Percentiles rank a stretch among this genome's conserved stretches.
Evolutionary conservation across 2,329 filamentous ascomycete genomes (phyloP).

Genomic region (Ceratocystis lukuohia): DNA sequence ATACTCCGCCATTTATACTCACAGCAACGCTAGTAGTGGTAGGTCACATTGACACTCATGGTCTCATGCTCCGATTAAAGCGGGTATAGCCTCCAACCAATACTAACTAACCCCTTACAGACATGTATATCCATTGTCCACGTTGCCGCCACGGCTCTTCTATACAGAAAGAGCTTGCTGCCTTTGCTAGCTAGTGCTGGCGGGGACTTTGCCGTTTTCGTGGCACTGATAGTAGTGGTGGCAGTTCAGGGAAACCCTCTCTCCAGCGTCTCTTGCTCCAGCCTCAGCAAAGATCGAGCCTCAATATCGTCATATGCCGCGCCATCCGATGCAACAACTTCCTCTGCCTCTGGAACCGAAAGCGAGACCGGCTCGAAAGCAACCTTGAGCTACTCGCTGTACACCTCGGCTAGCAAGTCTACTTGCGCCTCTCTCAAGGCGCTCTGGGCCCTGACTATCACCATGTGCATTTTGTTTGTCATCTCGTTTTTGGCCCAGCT

Average conservation of each 20-base stretch:
- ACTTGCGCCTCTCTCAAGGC: conserved; percentile 78
- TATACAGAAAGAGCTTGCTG: conserved; percentile 63
- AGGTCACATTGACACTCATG: conserved; percentile 29
- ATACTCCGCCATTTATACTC: conserved; percentile 56
- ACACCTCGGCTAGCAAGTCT: conserved; percentile 39
- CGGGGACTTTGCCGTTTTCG: conserved; percentile 55
- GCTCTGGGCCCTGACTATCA: conserved; percentile 75
- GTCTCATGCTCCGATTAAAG: not conserved
- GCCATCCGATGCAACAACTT: not conserved
- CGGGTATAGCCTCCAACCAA: too few species aligned
- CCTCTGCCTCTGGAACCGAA: not conserved
- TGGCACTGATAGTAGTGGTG: conserved; percentile 65
- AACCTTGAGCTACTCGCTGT: conserved; percentile 30
- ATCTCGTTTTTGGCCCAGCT: conserved; percentile 45
- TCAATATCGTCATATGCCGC: conserved; percentile 20
- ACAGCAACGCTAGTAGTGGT: conserved; percentile 70
- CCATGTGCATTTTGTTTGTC: conserved; percentile 57
- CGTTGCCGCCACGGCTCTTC: conserved; percentile 64
- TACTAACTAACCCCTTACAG: conserved; percentile 32
- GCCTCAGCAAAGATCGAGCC: conserved; percentile 29
- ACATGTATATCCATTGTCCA: conserved; percentile 69
- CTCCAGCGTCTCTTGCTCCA: conserved; percentile 59
- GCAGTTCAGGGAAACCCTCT: conserved; percentile 69
- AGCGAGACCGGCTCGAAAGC: conserved; percentile 21
- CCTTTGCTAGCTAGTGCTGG: conserved; percentile 56